Base-by-base conservation (phyloP, 768 basidiomycete species). In the Exidia glandulosa region DNA sequence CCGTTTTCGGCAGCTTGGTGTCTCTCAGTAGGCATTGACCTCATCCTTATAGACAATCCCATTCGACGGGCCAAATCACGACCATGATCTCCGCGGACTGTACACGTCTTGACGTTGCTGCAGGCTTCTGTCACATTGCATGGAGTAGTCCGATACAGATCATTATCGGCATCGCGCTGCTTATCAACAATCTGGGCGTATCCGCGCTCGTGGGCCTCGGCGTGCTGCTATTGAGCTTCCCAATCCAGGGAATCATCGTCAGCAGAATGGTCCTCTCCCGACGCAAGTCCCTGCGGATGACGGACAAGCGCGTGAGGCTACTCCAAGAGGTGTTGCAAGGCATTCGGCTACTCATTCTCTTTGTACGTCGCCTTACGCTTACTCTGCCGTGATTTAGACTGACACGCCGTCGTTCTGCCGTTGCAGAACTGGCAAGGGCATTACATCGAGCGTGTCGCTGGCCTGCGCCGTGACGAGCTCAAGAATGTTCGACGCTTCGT, bases 61-160 rank as follows among this genome's bases (percentile, higher is more conserved):
- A 86, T 65, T 81, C 77, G n/a, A 81, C 82, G 45, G 87, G 87
- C 0, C 76, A 85, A 66, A 82, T 87, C 54, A 86, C 81, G 7
- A 88, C 85, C 0, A 80, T 88, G 75, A 84, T 88, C 7, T 83
- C 84, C 1, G 77, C 82, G 13, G 87, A 89, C 65, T 71, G 83
- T 0, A 76, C 78, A 6, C 77, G 81, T 52, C 67, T 86, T 25
- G 85, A 85, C 62, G 63, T 71, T 12, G 76, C 80, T 64, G 68
- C 73, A 19, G 74, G 67, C 6, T 77, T 65, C 56, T 63, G 68
- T 27, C 50, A 54, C 30, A 13, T 54, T 14, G 50, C 25, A 12
- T 54, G 50, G 50, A 29, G 27, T 13, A 27, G 25, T 23, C 41
- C 41, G 12, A 19, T 45, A 14, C 9, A 45, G 41, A 6, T 19